Evolutionary conservation across 2,329 filamentous ascomycete genomes (phyloP).

Genomic region (Ophiostoma pallidulum): DNA sequence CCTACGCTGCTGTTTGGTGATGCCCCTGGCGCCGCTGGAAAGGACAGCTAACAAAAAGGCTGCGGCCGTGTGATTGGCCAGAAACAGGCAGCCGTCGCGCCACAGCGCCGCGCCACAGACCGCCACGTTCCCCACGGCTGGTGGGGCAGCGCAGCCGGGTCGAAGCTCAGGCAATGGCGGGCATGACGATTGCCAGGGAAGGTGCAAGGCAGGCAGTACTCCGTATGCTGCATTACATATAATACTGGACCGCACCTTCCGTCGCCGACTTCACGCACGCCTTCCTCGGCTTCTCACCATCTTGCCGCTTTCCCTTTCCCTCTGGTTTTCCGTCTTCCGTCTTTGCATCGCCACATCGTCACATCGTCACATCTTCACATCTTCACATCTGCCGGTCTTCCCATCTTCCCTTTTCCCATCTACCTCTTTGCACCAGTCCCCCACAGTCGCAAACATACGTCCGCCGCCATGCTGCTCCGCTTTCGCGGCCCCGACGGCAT

Average conservation of each 20-base stretch:
- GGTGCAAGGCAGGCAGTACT: too few relatives aligned
- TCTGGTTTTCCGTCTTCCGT: too few relatives aligned
- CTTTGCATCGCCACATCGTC: too few relatives aligned
- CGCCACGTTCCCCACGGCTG: constrained; percentile 4
- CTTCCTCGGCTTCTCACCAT: too few relatives aligned
- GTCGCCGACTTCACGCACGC: not conserved
- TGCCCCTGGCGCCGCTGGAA: constrained; percentile 8
- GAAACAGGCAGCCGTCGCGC: too few relatives aligned
- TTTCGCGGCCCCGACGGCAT: constrained; percentile 90
- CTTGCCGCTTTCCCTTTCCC: too few relatives aligned
- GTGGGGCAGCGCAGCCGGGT: not conserved
- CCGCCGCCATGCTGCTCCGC: constrained; percentile 63
- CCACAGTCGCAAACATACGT: too few relatives aligned
- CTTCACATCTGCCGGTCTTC: too few relatives aligned
- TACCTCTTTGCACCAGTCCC: too few relatives aligned
- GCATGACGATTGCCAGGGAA: constrained; percentile 11
- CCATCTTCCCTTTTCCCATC: too few relatives aligned
- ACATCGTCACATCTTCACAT: too few relatives aligned
- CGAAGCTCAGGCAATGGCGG: constrained; percentile 12
- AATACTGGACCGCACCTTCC: not conserved
- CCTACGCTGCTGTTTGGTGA: not conserved
- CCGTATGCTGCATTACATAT: too few relatives aligned
- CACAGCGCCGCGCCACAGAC: constrained; percentile 6
- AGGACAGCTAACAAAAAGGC: constrained; percentile 13
- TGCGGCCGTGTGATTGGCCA: not conserved